A percentile compares a stretch with the other conserved stretches of the same genome.
Evolutionary conservation across 345 rosid species (phyloP).

Genomic region (Aquilaria sinensis): DNA sequence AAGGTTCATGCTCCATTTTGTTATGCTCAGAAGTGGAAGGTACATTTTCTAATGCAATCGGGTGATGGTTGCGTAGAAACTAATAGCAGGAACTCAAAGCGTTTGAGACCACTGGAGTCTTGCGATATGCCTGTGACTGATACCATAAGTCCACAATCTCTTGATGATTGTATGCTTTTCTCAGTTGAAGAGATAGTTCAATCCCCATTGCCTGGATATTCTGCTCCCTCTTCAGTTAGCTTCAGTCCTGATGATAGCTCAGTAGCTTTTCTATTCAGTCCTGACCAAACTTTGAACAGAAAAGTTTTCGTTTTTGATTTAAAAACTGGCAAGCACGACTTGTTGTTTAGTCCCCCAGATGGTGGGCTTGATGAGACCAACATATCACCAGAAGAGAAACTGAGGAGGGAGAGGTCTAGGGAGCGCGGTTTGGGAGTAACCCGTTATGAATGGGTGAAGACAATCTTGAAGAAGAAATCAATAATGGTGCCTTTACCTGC

Average conservation of each 20-base stretch:
- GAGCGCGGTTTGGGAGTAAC: slow-evolving; percentile 97
- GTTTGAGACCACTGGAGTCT: slow-evolving; percentile 24
- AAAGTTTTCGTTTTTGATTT: slow-evolving; percentile 65
- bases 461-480: slow-evolving; percentile 51
- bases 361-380: slow-evolving; percentile 93
- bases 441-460: slow-evolving; percentile 87
- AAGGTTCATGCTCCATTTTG: slow-evolving; percentile 15
- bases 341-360: slow-evolving; percentile 75
- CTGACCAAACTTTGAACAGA: slow-evolving; percentile 63
- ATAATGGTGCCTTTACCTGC: slow-evolving; percentile 90
- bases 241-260: slow-evolving; percentile 85
- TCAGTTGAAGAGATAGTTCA: slow-evolving; percentile 80
- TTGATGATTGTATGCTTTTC: slow-evolving; percentile 39
- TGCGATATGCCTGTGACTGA: slow-evolving; percentile 53
- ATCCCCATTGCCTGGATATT: slow-evolving; percentile 88
- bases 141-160: slow-evolving; percentile 24
- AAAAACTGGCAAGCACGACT: slow-evolving; percentile 46
- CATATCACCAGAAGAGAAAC: slow-evolving; percentile 78
- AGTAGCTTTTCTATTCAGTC: slow-evolving; percentile 66
- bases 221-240: slow-evolving; percentile 61
- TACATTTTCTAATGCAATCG: slow-evolving; percentile 52
- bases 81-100: slow-evolving; percentile 44
- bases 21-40: slow-evolving; percentile 10
- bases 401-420: slow-evolving; percentile 87
- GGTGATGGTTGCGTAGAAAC: slow-evolving; percentile 29